Evolutionary conservation across 163 green algal genomes (phyloP), one percentile per base, ranked within the genome.

Genomic region (Scenedesmus sp.): DNA sequence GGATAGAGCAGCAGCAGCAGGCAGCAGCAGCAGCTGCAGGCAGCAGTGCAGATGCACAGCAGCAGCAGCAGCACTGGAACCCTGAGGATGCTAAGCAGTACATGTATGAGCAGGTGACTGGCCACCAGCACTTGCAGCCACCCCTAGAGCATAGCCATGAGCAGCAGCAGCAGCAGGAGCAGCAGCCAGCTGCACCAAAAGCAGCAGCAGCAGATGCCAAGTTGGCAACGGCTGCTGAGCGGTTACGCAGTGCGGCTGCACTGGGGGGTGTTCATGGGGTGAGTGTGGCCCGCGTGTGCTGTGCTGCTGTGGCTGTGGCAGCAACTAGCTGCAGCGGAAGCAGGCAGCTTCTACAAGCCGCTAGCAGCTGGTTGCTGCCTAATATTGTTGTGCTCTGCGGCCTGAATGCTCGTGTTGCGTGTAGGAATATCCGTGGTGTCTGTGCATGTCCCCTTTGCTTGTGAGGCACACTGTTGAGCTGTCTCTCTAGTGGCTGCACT

Each of bases 181-280:
- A 74, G 52, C 62, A 88, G 88, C 79, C 86, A 77, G 16, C 54
- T 9, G 59, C 57, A 3, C 52, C 23, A 34, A 13, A 18, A n/a
- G 12, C 55, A 83, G 59, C 84, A 62, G 26, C 59, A 88, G 81
- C 79, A 88, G n/a, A 20, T 76, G 54, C 57, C 70, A 60, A 64
- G 70, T 23, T 79, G 70, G 79, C 60, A 9, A 34, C 46, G 54
- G 84, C 56, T 34, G 67, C 82, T 70, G 73, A 46, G 76, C 6
- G 83, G 56, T 0, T 59, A 77, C 5, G 4, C 20, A 23, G 15
- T 6, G 54, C 85, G 23, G 90, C 59, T 60, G 82, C 62, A 46
- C 18, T 93, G 0, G 3, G n/a, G 26, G 90, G 90, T 8, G 76
- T 93, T 18, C 76, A 93, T 66, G 85, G 59, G 90, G 85, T 91